These are phyloP conservation scores for Actinidia polygama DNA, from an alignment of 179 eudicot genomes.

Conservation along the genomic window DNA sequence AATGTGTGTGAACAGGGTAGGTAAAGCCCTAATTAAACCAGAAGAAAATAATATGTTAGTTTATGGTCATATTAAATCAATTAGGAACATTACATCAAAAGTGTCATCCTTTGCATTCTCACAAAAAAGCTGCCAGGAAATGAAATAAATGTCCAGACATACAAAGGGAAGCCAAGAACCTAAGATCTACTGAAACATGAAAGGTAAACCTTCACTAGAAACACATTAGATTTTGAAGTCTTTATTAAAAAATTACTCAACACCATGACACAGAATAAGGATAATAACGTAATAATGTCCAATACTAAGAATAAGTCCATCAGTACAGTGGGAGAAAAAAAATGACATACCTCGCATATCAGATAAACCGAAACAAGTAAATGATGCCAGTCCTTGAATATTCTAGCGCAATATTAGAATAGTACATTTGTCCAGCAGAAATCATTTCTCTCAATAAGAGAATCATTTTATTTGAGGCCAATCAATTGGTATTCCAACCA, in stretches of 20 bases:
- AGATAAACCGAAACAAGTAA: background rate
- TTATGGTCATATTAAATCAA: background rate
- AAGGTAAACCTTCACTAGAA: background rate
- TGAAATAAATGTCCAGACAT: background rate
- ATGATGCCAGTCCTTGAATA: background rate
- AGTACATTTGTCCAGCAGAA: background rate
- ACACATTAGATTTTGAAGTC: background rate
- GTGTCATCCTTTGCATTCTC: constrained; percentile 4
- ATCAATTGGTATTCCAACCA: background rate
- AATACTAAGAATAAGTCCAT: background rate
- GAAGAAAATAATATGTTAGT: constrained; percentile 6
- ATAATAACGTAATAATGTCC: too few species aligned
- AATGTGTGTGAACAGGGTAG: constrained; percentile 77
- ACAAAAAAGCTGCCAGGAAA: background rate
- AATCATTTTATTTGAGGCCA: background rate
- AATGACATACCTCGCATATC: background rate
- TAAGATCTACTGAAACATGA: background rate
- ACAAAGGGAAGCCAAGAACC: constrained; percentile 7
- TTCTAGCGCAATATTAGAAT: background rate
- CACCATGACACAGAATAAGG: background rate
- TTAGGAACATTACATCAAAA: background rate
- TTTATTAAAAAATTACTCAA: background rate
- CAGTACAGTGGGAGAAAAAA: background rate
- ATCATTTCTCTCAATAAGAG: background rate
- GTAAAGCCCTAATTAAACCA: constrained; percentile 71